Evolutionary conservation across 2,329 filamentous ascomycete genomes (phyloP), one percentile per base, ranked within the genome.

Genomic region (Coniochaeta hoffmannii): DNA sequence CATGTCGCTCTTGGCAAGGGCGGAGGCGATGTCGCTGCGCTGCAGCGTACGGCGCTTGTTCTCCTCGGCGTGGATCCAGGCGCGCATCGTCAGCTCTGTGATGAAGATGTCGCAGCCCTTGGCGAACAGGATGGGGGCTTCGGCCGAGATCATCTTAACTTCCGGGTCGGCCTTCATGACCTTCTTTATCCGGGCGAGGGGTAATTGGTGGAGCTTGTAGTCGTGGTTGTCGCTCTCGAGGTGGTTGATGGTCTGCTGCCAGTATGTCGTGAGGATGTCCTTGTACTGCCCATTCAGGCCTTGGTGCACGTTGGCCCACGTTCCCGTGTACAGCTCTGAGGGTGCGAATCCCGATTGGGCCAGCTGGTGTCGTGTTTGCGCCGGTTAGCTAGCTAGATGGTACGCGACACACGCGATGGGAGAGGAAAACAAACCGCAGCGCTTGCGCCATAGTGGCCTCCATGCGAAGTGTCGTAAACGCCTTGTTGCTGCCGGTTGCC

Each of bases 91-190:
- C 58, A 99, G 79, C 73, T 99, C 94, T 1, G 92, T 97, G 68
- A 99, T 99, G 75, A 99, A 99, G 68, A 97, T 97, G 68, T 99
- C 94, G 72, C 94, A 97, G 35, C 93, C 94, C 73, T 99, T 99
- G 53, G 94, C 94, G 66, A 99, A 99, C 14, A 99, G 79, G 63
- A 99, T 99, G 1, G 94, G 94, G 1, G 94, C 94, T 74, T 99
- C 94, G 9, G 94, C 94, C 4, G 92, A 97, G 60, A 99, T 99
- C 94, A 99, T 99, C 78, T 99, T 99, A 50, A 99, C 94, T 66
- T 99, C 94, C 0, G 94, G 94, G 64, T 99, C 94, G 1, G 94
- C 94, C 75, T 99, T 99, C 94, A 99, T 99, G 62, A 99, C 94
- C 73, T 99, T 99, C 79, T 99, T 99, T 76, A 99, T 99, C 55